phyloP scores from a whole-genome alignment of 164 flowering plant genomes.

The Stephania japonica region DNA sequence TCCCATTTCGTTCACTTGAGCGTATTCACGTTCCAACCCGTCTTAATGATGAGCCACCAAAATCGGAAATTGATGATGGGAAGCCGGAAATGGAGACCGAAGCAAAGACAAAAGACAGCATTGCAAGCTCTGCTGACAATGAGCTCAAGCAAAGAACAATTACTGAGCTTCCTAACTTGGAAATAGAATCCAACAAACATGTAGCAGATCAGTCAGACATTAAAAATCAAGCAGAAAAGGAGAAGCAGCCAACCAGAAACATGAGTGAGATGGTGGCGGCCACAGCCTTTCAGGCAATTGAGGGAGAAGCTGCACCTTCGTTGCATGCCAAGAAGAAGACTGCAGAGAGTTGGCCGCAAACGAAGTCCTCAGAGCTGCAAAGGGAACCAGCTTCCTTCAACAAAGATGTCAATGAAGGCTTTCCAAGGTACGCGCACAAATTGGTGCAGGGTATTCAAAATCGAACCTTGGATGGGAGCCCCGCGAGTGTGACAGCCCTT shows the following conservation, averaged over 20 bases:
- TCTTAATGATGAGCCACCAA: constrained; percentile 5
- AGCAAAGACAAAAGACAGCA: constrained; percentile 15
- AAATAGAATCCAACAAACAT: constrained; percentile 12
- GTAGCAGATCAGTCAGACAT: constrained; percentile 1
- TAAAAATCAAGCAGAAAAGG: constrained; percentile 11
- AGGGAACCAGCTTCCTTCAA: neutral
- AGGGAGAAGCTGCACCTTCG: neutral
- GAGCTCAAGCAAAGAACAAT: neutral
- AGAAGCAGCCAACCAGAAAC: constrained; percentile 12
- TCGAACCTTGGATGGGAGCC: neutral
- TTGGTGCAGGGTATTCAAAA: neutral
- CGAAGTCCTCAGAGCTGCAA: neutral
- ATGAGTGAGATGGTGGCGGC: neutral
- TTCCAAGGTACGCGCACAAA: neutral
- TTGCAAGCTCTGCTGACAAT: neutral
- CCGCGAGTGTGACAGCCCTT: neutral
- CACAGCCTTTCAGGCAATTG: neutral
- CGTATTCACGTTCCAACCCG: neutral
- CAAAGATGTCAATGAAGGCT: neutral
- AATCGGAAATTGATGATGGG: constrained; percentile 17
- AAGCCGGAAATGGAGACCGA: constrained; percentile 8
- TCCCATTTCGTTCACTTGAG: neutral
- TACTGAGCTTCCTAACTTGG: constrained; percentile 6
- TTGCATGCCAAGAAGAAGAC: neutral
- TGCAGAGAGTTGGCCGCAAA: neutral